phyloP scores from a whole-genome alignment of 208 protist genomes.

The Leishmania tarentolae region DNA sequence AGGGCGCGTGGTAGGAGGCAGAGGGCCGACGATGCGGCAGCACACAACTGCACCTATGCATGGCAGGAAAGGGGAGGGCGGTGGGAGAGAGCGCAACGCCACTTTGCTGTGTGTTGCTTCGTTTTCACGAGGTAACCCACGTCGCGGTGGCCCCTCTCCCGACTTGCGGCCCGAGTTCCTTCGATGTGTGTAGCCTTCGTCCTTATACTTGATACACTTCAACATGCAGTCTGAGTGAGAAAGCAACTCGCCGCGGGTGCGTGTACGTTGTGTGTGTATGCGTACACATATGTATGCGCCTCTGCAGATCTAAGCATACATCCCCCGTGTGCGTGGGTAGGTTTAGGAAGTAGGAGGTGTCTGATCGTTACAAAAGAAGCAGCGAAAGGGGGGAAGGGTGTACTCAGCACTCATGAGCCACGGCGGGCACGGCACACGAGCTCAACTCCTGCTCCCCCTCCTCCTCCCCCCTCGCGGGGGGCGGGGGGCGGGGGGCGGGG shows the following conservation, averaged over 20 bases:
- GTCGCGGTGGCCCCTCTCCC: background rate
- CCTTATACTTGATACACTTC: background rate
- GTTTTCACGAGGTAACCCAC: background rate
- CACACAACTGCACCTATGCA: background rate
- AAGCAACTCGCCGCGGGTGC: no score
- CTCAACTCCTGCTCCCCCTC: background rate
- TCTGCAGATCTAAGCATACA: background rate
- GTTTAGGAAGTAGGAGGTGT: background rate
- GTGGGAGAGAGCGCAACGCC: background rate
- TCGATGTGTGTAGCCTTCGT: background rate
- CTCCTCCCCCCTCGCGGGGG: no score
- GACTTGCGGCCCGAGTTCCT: background rate
- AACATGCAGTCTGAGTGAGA: no score
- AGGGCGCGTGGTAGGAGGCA: background rate
- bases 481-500: background rate
- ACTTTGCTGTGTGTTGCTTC: background rate
- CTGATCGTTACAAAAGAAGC: background rate
- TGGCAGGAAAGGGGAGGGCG: background rate
- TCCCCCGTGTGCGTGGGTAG: background rate
- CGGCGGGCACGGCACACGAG: background rate
- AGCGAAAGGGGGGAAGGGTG: background rate
- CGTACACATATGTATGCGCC: background rate
- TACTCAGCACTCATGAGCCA: background rate
- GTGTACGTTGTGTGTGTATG: background rate
- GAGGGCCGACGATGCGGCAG: background rate